Percentiles rank a stretch among this genome's conserved stretches.
phyloP scores from a whole-genome alignment of 169 alveolate genomes.

The Plasmodium ovale region DNA sequence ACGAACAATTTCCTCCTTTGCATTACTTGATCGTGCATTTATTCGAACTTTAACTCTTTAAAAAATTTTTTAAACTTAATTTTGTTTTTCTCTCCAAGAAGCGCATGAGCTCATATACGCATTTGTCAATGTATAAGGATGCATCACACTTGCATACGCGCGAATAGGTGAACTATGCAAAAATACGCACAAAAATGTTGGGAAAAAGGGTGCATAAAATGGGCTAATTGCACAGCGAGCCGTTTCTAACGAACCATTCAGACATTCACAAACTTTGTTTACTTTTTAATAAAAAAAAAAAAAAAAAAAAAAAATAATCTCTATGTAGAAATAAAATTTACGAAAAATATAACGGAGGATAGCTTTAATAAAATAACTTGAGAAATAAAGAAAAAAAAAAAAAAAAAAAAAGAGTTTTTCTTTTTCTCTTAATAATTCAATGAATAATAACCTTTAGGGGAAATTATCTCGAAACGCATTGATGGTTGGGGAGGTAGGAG shows the following conservation, averaged over 20 bases:
- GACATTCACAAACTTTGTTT: too few species aligned
- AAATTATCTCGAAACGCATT: too few species aligned
- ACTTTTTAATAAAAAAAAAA: not conserved
- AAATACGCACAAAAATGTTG: not conserved
- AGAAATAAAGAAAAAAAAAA: not conserved
- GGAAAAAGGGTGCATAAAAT: not conserved
- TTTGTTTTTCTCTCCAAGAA: not conserved
- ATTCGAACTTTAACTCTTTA: not conserved
- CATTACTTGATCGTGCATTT: too few species aligned
- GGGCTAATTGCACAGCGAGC: not conserved
- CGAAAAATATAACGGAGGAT: not conserved
- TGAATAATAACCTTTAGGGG: too few species aligned
- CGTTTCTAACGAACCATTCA: not conserved
- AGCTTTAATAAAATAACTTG: too few species aligned
- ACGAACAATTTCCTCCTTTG: too few species aligned
- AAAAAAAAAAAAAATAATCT: not conserved
- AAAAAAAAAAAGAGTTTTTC: too few species aligned
- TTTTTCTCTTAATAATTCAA: too few species aligned
- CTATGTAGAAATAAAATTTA: not conserved
- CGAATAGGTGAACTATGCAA: not conserved
- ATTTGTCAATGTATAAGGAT: not conserved
- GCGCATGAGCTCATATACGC: not conserved
- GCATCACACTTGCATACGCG: not conserved
- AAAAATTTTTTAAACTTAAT: not conserved
- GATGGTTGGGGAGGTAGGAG: too few species aligned